Conservation (phyloP, 352 stramenopile genomes). For the Pythium dissimile region DNA sequence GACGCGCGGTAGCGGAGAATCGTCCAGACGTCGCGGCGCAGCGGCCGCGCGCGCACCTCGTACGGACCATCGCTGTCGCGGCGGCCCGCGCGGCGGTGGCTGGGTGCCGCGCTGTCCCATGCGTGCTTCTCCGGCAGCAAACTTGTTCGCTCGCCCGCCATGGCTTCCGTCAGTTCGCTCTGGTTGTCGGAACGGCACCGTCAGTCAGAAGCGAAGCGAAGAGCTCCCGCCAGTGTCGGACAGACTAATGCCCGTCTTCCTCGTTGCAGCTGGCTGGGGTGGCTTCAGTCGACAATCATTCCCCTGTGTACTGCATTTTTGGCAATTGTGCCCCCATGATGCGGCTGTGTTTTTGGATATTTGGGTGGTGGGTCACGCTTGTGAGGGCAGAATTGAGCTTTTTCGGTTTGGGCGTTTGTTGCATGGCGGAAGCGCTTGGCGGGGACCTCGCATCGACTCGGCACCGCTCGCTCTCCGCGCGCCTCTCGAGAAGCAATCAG, state of each 20-base stretch:
- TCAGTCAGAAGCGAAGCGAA: no score
- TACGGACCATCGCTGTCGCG: not conserved
- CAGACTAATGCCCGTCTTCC: conserved; percentile 1
- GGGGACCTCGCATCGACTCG: conserved; percentile 7
- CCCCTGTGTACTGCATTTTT: not conserved
- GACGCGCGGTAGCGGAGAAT: conserved; percentile 74
- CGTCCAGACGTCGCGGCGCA: conserved; percentile 69
- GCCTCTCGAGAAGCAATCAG: not conserved
- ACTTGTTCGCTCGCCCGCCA: conserved; percentile 21
- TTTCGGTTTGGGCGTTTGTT: conserved; percentile 13
- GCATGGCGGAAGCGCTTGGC: conserved; percentile 28
- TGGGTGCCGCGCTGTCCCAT: conserved; percentile 27
- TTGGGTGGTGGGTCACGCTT: conserved; percentile 20
- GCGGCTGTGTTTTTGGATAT: conserved; percentile 6
- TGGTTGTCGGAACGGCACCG: no score
- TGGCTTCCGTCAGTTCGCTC: no score
- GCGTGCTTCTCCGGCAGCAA: conserved; percentile 27
- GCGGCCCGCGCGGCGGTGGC: not conserved
- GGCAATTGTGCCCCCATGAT: not conserved
- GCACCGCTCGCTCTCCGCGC: conserved; percentile 1
- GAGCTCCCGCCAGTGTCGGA: no score
- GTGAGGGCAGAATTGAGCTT: conserved; percentile 15
- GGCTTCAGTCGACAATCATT: conserved; percentile 20
- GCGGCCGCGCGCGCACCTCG: not conserved
- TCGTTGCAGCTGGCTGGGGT: not conserved